These are phyloP conservation scores for Leccinellum rugosiceps DNA, from an alignment of 768 basidiomycete species.

Conservation along the genomic window DNA sequence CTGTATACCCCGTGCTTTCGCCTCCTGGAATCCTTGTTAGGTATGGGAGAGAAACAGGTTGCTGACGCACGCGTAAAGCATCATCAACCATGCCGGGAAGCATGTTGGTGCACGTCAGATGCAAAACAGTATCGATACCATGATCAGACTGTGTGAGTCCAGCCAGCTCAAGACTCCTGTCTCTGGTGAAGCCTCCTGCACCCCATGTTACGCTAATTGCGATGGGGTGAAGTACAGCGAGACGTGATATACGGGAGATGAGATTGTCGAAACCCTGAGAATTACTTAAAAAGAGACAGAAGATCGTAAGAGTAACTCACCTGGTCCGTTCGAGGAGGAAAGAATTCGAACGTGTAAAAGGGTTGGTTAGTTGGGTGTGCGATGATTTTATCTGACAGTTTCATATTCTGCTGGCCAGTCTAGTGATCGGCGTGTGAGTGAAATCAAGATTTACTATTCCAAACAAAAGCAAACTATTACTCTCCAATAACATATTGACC, in stretches of 20 bases:
- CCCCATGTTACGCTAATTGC: conserved; percentile 97
- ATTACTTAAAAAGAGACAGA: conserved; percentile 2
- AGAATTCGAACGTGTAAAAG: conserved; percentile 95
- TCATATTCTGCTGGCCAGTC: conserved; percentile 46
- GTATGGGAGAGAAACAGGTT: background rate
- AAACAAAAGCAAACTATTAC: conserved; percentile 28
- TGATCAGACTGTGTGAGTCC: conserved; percentile 69
- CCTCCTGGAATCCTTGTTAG: conserved; percentile 46
- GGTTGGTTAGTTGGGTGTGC: conserved; percentile 45
- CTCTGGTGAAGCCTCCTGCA: conserved; percentile 89
- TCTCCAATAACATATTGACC: conserved; percentile 4
- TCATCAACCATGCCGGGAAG: conserved; percentile 82
- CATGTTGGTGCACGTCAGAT: conserved; percentile 98
- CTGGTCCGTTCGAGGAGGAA: conserved; percentile 92
- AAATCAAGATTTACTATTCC: conserved; percentile 2
- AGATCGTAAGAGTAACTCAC: conserved; percentile 33
- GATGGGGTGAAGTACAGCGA: conserved; percentile 72
- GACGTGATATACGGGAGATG: conserved; percentile 78
- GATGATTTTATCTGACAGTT: conserved; percentile 67
- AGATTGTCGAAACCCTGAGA: conserved; percentile 88
- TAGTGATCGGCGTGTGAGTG: background rate
- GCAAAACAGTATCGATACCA: conserved; percentile 83
- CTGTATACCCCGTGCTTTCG: conserved; percentile 77
- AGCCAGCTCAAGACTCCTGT: conserved; percentile 85
- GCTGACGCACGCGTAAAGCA: conserved; percentile 65